Evolutionary conservation across 2,329 filamentous ascomycete species (phyloP).

Genomic region (Colletotrichum chrysophilum): DNA sequence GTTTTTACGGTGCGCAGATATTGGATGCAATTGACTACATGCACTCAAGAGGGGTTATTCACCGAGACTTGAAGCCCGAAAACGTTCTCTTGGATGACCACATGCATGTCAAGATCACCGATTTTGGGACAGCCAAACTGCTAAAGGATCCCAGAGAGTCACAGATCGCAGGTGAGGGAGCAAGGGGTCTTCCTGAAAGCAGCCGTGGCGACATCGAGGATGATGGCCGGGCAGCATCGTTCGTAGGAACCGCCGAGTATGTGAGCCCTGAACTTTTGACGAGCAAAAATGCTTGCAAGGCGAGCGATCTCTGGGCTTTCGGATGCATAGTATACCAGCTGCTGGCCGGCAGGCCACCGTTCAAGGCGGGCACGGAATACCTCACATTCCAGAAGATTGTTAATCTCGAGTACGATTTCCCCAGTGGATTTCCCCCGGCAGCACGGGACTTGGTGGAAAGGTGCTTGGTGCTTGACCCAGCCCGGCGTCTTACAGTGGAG

Average conservation of each 20-base stretch:
- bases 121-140: constrained; percentile 98
- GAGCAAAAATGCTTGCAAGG: constrained; percentile 96
- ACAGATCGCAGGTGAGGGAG: constrained; percentile 45
- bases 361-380: constrained; percentile 96
- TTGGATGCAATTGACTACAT: constrained; percentile 97
- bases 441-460: constrained; percentile 91
- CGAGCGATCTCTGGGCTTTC: constrained; percentile 97
- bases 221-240: constrained; percentile 83
- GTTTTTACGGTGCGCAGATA: constrained; percentile 95
- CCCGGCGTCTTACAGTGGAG: constrained; percentile 84
- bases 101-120: constrained; percentile 98
- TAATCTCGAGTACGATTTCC: constrained; percentile 91
- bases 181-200: constrained; percentile 41
- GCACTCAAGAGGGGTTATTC: constrained; percentile 95
- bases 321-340: constrained; percentile 98
- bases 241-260: constrained; percentile 97
- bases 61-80: constrained; percentile 95
- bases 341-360: constrained; percentile 92
- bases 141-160: constrained; percentile 64
- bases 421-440: constrained; percentile 81
- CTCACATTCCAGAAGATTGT: constrained; percentile 99
- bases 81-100: constrained; percentile 94
- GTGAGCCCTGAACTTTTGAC: constrained; percentile 97
- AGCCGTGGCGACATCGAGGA: constrained; percentile 51
- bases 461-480: constrained; percentile 86